phyloP scores from a whole-genome alignment of 805 yeast genomes.

The Nakazawaea anatomiae region DNA sequence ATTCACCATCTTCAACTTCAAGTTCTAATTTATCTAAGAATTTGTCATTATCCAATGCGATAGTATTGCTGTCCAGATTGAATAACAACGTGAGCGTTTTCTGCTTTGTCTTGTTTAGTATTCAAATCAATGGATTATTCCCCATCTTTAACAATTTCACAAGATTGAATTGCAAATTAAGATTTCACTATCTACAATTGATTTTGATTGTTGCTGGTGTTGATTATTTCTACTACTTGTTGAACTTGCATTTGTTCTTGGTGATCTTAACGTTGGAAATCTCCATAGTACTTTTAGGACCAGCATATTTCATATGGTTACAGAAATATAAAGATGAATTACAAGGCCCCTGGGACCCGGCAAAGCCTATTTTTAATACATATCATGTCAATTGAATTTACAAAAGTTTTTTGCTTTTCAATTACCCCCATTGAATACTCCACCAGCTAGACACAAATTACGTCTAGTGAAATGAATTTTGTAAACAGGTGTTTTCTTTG shows the following conservation, averaged over 20 bases:
- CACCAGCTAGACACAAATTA: slow-evolving; percentile 88
- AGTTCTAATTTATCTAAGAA: slow-evolving; percentile 71
- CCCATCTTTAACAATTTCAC: slow-evolving; percentile 66
- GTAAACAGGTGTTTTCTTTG: slow-evolving; percentile 91
- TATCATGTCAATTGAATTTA: background rate
- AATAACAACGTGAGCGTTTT: slow-evolving; percentile 71
- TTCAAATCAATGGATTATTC: slow-evolving; percentile 64
- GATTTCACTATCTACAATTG: slow-evolving; percentile 26
- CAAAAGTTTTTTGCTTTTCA: too few species aligned
- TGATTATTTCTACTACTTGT: slow-evolving; percentile 22
- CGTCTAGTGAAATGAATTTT: slow-evolving; percentile 89
- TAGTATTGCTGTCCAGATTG: slow-evolving; percentile 86
- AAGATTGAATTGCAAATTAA: slow-evolving; percentile 30
- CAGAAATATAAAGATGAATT: slow-evolving; percentile 80
- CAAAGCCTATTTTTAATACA: slow-evolving; percentile 55
- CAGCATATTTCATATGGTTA: slow-evolving; percentile 61
- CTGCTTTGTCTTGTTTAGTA: slow-evolving; percentile 70
- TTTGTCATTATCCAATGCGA: slow-evolving; percentile 76
- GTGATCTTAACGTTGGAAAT: slow-evolving; percentile 48
- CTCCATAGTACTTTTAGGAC: slow-evolving; percentile 50
- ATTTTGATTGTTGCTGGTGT: slow-evolving; percentile 23
- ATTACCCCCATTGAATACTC: slow-evolving; percentile 48
- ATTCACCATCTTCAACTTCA: background rate
- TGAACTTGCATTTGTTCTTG: slow-evolving; percentile 21
- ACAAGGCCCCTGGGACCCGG: slow-evolving; percentile 93